Base-by-base conservation (phyloP, 805 yeast genomes). In the Deakozyma indianensis region DNA sequence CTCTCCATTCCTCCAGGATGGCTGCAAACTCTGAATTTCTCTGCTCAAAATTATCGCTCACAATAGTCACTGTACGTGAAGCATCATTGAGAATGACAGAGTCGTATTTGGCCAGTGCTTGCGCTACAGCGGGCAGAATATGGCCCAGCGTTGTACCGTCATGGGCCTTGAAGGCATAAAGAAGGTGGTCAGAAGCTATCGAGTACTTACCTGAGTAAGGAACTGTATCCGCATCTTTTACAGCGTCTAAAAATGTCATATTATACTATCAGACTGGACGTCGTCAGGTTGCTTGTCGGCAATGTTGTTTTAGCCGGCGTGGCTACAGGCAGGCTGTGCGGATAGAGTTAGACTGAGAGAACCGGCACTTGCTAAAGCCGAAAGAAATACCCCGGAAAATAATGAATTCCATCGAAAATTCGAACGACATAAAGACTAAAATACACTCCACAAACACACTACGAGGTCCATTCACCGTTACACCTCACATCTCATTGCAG, bases 121-220 rank as follows among this genome's bases (percentile, higher is more conserved):
- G 44, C 4, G 45, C 53, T 2, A 50, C 52, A 14, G 35, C 43
- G 3, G 44, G 45, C n/a, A 46, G 41, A 1, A 52, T 42, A 35
- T 53, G 54, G 9, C 57, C 56, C 3, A 54, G 42, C 9, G 61
- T 55, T 35, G 62, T 57, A 4, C 52, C 55, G 21, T 59, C 58
- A 49, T 53, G 62, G 50, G 52, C 57, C 25, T 52, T 56, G 42
- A 59, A 68, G 45, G 46, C 51, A 42, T 57, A 52, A 7, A 45
- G 11, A n/a, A 14, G 9, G 18, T 7, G 11, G 18, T 32, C 38
- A n/a, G 38, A 32, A 5, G 9, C 38, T 5, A 32, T n/a, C 16
- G 38, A 14, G 9, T 7, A n/a, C 11, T 5, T 14, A n/a, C 38
- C 38, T 14, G 9, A n/a, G 38, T 9, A 32, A 5, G 38, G 38